A percentile compares a stretch with the other conserved stretches of the same genome.
These are phyloP conservation scores for Entonaema liquescens DNA, from an alignment of 495 filamentous ascomycete species.

Conservation along the genomic window DNA sequence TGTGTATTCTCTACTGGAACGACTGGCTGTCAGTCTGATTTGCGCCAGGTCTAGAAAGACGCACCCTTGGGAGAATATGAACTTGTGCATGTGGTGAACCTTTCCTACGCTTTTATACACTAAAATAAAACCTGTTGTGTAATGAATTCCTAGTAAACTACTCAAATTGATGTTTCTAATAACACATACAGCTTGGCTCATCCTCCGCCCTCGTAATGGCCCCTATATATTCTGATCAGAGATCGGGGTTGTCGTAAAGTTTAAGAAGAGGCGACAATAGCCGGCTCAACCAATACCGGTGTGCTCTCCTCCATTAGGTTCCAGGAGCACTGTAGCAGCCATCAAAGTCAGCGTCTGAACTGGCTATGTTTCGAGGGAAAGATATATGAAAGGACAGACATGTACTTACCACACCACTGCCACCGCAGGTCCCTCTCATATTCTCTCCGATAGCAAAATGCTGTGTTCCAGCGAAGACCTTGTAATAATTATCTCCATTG, in stretches of 20 bases:
- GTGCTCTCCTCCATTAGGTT: slow-evolving; percentile 7
- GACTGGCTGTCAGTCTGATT: not conserved
- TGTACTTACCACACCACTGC: slow-evolving; percentile 28
- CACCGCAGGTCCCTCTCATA: slow-evolving; percentile 28
- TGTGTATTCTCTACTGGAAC: not conserved
- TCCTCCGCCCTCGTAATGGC: not conserved
- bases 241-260: not conserved
- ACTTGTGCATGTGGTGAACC: not conserved
- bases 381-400: not conserved
- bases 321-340: slow-evolving; percentile 29
- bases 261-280: not conserved
- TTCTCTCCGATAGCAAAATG: slow-evolving; percentile 31
- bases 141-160: not conserved
- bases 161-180: not conserved
- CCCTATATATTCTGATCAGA: not conserved
- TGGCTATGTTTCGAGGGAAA: not conserved
- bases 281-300: slow-evolving; percentile 22
- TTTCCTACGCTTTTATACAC: not conserved
- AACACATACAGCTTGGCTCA: not conserved
- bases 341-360: not conserved
- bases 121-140: not conserved
- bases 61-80: not conserved
- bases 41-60: not conserved
- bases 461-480: slow-evolving; percentile 18
- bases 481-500: slow-evolving; percentile 6